Percentiles rank a stretch among this genome's conserved stretches.
Evolutionary conservation across 345 rosid genomes (phyloP).

Genomic region (Mangifera indica): DNA sequence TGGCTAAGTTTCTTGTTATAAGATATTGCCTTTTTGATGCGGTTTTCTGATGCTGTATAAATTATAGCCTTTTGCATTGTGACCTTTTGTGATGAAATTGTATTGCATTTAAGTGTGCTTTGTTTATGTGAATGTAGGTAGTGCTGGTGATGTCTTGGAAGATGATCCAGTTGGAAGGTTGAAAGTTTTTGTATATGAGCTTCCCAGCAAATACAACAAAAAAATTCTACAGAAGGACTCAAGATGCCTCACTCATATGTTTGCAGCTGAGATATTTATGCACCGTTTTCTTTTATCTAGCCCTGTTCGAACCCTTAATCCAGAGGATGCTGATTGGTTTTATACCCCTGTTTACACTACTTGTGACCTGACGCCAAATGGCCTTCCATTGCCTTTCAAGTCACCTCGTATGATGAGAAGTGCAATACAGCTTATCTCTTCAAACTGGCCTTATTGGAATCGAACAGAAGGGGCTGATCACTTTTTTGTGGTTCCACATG

Average conservation of each 20-base stretch:
- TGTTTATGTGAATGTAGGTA: constrained; percentile 50
- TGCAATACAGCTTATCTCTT: constrained; percentile 89
- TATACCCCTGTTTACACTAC: constrained; percentile 94
- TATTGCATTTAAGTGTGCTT: not conserved
- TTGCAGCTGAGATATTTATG: constrained; percentile 98
- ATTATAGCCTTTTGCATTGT: not conserved
- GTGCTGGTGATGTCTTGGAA: constrained; percentile 99
- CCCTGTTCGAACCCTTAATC: constrained; percentile 90
- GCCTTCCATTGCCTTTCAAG: constrained; percentile 92
- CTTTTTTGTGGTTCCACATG: constrained; percentile 94
- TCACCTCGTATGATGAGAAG: constrained; percentile 99
- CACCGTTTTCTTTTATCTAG: constrained; percentile 93
- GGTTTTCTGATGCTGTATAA: not conserved
- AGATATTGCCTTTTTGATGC: not conserved
- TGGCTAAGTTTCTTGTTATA: not conserved
- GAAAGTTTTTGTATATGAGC: constrained; percentile 92
- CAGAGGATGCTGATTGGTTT: constrained; percentile 98
- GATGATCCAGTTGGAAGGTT: constrained; percentile 94
- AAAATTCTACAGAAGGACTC: constrained; percentile 88
- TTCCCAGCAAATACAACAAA: constrained; percentile 95
- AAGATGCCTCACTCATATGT: constrained; percentile 96
- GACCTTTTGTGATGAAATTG: not conserved
- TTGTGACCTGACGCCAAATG: constrained; percentile 93
- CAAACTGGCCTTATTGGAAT: constrained; percentile 97
- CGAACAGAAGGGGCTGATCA: constrained; percentile 95